Evolutionary conservation across 345 rosid species (phyloP).

Genomic region (Hypericum perforatum): DNA sequence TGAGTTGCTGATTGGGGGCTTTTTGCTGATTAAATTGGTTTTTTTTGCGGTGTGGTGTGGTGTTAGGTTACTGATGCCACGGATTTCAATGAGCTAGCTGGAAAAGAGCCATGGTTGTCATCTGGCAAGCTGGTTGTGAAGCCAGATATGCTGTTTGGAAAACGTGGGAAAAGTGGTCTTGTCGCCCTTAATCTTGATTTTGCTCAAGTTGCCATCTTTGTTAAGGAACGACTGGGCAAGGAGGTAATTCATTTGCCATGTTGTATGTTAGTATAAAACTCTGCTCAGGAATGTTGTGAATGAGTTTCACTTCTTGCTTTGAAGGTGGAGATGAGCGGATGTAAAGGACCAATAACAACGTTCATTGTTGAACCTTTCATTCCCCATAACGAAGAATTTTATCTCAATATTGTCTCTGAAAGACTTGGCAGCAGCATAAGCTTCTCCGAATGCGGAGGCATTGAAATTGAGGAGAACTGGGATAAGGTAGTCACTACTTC

Average conservation of each 20-base stretch:
- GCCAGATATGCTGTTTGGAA: slow-evolving; percentile 96
- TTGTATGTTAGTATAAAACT: too few relatives aligned
- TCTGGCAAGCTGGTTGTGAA: slow-evolving; percentile 83
- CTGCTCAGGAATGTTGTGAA: too few relatives aligned
- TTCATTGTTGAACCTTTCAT: slow-evolving; percentile 93
- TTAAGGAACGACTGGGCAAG: slow-evolving; percentile 71
- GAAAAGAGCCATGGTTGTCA: slow-evolving; percentile 81
- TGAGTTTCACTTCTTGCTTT: too few relatives aligned
- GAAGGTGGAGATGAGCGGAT: slow-evolving; percentile 89
- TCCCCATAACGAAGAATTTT: slow-evolving; percentile 83
- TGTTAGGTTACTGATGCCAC: slow-evolving; percentile 71
- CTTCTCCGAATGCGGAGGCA: slow-evolving; percentile 95
- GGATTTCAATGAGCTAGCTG: slow-evolving; percentile 65
- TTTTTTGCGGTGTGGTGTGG: neutral
- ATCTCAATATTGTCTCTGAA: slow-evolving; percentile 75
- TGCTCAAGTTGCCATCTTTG: slow-evolving; percentile 94
- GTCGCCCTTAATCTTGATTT: slow-evolving; percentile 88
- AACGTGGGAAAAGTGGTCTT: slow-evolving; percentile 93
- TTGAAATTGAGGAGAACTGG: slow-evolving; percentile 98
- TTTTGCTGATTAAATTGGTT: too few relatives aligned
- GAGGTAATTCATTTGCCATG: slow-evolving; percentile 41
- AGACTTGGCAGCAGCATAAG: slow-evolving; percentile 84
- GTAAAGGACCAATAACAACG: slow-evolving; percentile 85
- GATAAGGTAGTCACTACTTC: slow-evolving; percentile 46
- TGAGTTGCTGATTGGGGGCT: neutral